Evolutionary conservation across 768 basidiomycete species (phyloP), one percentile per base, ranked within the genome.

Genomic region (Naganishia antarctica): DNA sequence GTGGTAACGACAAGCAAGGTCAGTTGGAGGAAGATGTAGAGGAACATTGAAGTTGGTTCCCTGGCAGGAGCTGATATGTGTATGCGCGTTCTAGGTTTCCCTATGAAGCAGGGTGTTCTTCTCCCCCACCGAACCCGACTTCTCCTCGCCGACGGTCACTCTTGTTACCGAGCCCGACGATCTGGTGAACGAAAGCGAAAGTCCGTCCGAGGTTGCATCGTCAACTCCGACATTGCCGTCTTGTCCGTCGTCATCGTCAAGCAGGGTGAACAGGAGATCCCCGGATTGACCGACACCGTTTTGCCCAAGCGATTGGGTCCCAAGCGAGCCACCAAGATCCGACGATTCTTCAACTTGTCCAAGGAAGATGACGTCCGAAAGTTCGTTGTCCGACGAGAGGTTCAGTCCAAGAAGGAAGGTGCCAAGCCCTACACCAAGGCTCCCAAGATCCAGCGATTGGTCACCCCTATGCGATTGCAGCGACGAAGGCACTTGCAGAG

Each of bases 91-190:
- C 6, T n/a, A 79, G 91, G 92, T 76, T 94, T 96, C 84, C 91
- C 92, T 50, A 96, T 97, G 91, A 98, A 98, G 81, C 94, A 99
- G 82, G 93, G 94, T 82, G 89, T 97, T 70, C 88, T 98, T 67
- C 84, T 94, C 74, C 90, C 90, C 65, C 78, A 90, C 82, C 92
- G 94, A 84, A 90, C 93, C 72, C 83, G 85, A 67, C 88, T 99
- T 70, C 89, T 98, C 74, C 89, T 99, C 77, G 73, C 89, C 68
- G 90, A 94, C 79, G 92, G 92, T 58, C 94, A 98, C 86, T 94
- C 93, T 32, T 98, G 94, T 85, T 97, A 90, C 85, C 91, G 94
- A 73, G 79, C 83, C 70, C 89, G 92, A 76, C 89, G 92, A 79
- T 80, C 83, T 51, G 94, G 94, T 76, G 93, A 99, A 82, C 90